These are phyloP conservation scores for Solanum piurae DNA, from an alignment of 257 asterid species.

Conservation along the genomic window DNA sequence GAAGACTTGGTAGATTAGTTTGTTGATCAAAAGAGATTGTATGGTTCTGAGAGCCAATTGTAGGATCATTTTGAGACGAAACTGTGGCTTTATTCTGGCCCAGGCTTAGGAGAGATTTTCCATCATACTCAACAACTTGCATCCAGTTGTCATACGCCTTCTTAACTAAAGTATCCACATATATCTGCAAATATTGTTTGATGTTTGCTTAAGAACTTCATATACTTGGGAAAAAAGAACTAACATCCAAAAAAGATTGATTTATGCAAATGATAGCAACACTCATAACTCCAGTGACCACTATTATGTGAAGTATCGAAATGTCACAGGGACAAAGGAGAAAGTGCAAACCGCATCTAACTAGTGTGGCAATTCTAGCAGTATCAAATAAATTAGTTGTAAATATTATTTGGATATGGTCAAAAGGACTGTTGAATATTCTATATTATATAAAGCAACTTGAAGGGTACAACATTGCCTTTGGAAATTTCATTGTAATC, in stretches of 20 bases:
- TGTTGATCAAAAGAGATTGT: slow-evolving; percentile 44
- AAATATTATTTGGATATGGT: not conserved
- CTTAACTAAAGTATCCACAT: slow-evolving; percentile 75
- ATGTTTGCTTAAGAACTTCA: not conserved
- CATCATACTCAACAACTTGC: slow-evolving; percentile 82
- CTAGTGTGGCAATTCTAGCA: not conserved
- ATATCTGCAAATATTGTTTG: slow-evolving; percentile 38
- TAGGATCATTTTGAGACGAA: slow-evolving; percentile 23
- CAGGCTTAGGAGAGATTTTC: slow-evolving; percentile 68
- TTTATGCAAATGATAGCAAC: not conserved
- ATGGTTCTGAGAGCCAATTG: slow-evolving; percentile 34
- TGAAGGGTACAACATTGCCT: not conserved
- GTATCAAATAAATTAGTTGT: not conserved
- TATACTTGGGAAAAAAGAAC: not conserved
- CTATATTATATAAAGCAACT: not conserved
- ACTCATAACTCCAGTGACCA: not conserved
- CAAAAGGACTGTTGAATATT: not conserved
- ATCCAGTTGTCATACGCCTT: slow-evolving; percentile 92
- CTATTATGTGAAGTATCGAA: not conserved
- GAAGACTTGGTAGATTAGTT: slow-evolving; percentile 40
- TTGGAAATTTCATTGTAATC: not conserved
- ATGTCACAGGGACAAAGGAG: not conserved
- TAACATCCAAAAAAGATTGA: not conserved
- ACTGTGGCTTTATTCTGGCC: slow-evolving; percentile 33
- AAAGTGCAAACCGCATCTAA: not conserved